phyloP scores from a whole-genome alignment of 1,284 basidiomycete species.

The Spongispora temasekensis region DNA sequence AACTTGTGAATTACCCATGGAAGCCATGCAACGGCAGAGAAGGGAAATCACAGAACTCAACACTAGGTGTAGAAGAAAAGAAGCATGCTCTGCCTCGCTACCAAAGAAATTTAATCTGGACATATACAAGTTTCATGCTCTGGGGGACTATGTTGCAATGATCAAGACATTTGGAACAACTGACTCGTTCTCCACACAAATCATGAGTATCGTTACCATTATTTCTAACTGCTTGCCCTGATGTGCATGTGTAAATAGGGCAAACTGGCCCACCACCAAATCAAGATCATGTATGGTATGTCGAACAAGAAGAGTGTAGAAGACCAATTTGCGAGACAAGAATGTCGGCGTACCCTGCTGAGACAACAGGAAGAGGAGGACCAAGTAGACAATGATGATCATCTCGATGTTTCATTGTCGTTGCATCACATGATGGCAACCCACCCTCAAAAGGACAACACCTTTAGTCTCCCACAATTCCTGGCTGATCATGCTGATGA shows the following conservation, averaged over 20 bases:
- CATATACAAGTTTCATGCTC: constrained; percentile 9
- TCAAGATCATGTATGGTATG: background rate
- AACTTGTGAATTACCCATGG: background rate
- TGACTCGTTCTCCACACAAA: background rate
- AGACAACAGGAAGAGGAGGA: background rate
- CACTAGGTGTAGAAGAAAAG: background rate
- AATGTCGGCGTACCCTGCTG: background rate
- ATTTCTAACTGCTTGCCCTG: background rate
- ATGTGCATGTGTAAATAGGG: background rate
- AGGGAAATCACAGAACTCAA: background rate
- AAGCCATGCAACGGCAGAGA: background rate
- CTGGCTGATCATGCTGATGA: background rate
- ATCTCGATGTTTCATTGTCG: background rate
- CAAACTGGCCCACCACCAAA: background rate
- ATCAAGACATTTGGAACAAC: too few species aligned
- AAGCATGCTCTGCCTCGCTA: background rate
- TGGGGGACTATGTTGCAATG: constrained; percentile 4
- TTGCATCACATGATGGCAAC: constrained; percentile 4
- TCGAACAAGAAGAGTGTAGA: constrained; percentile 1
- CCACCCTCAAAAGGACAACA: background rate
- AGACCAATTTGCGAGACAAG: constrained; percentile 5
- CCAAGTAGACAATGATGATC: too few species aligned
- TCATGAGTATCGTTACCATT: background rate
- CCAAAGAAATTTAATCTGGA: constrained; percentile 5
- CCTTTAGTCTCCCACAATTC: background rate